Evolutionary conservation across 2,329 filamentous ascomycete species (phyloP).

Genomic region (Penicillium sp.): DNA sequence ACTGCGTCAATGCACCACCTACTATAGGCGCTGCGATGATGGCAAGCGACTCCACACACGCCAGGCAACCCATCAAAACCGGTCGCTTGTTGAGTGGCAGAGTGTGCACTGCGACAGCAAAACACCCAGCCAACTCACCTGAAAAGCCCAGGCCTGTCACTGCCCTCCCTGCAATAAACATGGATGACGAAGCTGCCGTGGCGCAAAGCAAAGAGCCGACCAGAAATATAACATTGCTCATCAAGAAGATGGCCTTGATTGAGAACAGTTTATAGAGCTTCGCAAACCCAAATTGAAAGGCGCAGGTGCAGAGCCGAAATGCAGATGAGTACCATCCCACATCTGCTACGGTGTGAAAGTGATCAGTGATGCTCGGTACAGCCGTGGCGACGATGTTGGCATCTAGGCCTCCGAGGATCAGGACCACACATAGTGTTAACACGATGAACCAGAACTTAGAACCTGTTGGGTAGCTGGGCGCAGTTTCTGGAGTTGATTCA

Average conservation of each 20-base stretch:
- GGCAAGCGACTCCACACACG: conserved; percentile 30
- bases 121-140: conserved; percentile 24
- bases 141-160: conserved; percentile 33
- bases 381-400: conserved; percentile 38
- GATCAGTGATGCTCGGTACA: conserved; percentile 35
- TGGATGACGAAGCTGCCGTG: conserved; percentile 17
- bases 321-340: conserved; percentile 36
- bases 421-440: conserved; percentile 27
- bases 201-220: conserved; percentile 26
- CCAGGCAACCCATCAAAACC: conserved; percentile 28
- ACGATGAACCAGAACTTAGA: conserved; percentile 23
- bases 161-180: conserved; percentile 35
- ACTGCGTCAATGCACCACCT: conserved; percentile 41
- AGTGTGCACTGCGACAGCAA: conserved; percentile 16
- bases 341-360: conserved; percentile 32
- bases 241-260: conserved; percentile 31
- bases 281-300: conserved; percentile 27
- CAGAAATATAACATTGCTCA: conserved; percentile 25
- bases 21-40: conserved; percentile 35
- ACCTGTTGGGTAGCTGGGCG: conserved; percentile 19
- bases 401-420: conserved; percentile 35
- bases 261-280: conserved; percentile 39
- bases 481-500: not conserved
- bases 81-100: conserved; percentile 34
- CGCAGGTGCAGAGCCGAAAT: conserved; percentile 26